Evolutionary conservation across 208 protist genomes (phyloP), one percentile per base, ranked within the genome.

Genomic region (Trypanosoma theileri): DNA sequence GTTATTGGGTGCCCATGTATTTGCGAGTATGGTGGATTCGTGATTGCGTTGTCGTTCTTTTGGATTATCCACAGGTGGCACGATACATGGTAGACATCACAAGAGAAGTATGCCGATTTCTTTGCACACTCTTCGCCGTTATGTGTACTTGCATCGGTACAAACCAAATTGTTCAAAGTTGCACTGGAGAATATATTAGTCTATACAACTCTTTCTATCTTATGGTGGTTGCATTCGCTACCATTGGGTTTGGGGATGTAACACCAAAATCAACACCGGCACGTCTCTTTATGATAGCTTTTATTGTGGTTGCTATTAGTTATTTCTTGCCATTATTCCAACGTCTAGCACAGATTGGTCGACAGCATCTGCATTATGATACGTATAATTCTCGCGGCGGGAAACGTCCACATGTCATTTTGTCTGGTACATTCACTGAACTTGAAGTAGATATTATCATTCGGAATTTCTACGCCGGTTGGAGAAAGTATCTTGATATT

Each of bases 221-320:
- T 58, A 91, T 88, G 73, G 75, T 94, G 16, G 79, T 80, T 31
- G 75, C 81, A 50, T 89, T 91, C 60, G 78, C 63, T 12, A 94
- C 88, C 24, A 91, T 94, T 69, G 88, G 88, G 41, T 94, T 84
- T 69, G 88, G 88, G 60, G 88, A 94, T 65, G 54, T 88, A 16
- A 67, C 66, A 24, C 72, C 84, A 13, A 44, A 45, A 12, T 82
- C 85, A 35, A 82, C 85, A 19, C 77, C 78, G 1, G 85, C 78
- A 16, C 85, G 88, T 41, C 57, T 94, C 40, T 80, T 94, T 71
- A 88, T 88, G 82, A 83, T 64, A 3, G 60, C 72, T 19, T 94
- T 91, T 71, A 69, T 81, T 56, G 68, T 94, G n/a, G 73, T 91
- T 42, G 88, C 81, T 41, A 70, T 94, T n/a, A 82, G 82, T 78